Base-by-base conservation (phyloP, 31 red algal species). In the Odonthalia washingtoniensis region DNA sequence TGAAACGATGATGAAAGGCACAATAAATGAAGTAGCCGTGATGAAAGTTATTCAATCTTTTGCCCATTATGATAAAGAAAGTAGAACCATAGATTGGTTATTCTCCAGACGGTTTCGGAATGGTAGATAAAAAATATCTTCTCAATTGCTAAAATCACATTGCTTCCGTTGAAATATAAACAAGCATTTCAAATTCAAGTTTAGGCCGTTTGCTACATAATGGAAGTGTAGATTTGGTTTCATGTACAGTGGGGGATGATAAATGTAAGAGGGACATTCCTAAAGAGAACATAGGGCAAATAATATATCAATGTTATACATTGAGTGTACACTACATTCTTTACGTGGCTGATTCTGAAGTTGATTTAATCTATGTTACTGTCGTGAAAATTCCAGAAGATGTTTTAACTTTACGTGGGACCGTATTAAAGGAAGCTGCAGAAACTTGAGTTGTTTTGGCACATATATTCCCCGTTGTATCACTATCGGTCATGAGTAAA, bases 391-490 rank as follows among this genome's bases (percentile, higher is more conserved):
- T 40, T 44, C 49, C 75, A 9, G 21, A 9, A 9, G 49, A 9
- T 14, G 49, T 57, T 9, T 21, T 57, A 14, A 21, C 9, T 21
- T 21, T 57, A 9, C 21, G 49, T 21, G 21, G 12, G 21, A 57
- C 9, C 21, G 49, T 80, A 2, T 40, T 74, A 4, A 24, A 35
- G 14, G 2, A 17, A 35, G 65, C 37, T 41, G 27, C 60, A 0
- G 65, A 53, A 28, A 24, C 0, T 21, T n/a, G 73, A 3, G 67
- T 81, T 41, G 39, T 33, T 33, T 89, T 75, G 87, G 65, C 76
- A 30, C 46, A 89, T 63, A 63, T 30, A 46, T 27, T 81, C 9
- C 16, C 18, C 21, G 1, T 82, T 0, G 1, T 14, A 16, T 30
- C 12, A 75, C 39, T 77, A 3, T 3, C 21, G 30, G 3, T 64